These are phyloP conservation scores for Gonapodya prolifera DNA, from an alignment of 192 early-diverging fungal genomes.

Conservation along the genomic window DNA sequence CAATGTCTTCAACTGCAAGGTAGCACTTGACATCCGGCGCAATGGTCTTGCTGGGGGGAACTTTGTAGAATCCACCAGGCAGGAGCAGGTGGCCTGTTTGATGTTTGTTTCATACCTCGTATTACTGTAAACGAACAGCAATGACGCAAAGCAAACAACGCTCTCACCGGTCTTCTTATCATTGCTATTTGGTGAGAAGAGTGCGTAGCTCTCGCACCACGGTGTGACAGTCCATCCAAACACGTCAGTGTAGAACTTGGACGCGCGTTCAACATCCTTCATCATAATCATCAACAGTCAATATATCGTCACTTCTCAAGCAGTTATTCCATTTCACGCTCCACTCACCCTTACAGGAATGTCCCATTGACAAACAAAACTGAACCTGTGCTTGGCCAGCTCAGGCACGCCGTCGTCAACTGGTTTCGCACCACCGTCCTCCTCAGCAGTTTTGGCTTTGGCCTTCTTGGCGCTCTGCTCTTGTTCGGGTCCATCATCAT, in stretches of 20 bases:
- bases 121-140: too few species aligned
- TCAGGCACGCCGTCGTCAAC: not conserved
- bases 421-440: not conserved
- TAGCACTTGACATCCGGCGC: not conserved
- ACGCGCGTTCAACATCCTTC: not conserved
- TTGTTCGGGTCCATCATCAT: too few species aligned
- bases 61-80: not conserved
- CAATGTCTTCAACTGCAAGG: not conserved
- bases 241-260: not conserved
- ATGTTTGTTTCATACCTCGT: too few species aligned
- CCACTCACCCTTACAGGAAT: not conserved
- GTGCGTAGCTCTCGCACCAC: not conserved
- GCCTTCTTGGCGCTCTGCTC: not conserved
- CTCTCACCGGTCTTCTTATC: not conserved
- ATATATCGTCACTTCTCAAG: not conserved
- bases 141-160: too few species aligned
- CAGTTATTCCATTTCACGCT: not conserved
- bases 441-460: not conserved
- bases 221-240: not conserved
- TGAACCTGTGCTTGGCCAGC: not conserved
- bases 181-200: not conserved
- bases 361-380: not conserved
- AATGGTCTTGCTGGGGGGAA: not conserved
- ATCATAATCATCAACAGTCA: not conserved
- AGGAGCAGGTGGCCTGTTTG: not conserved